Base-by-base conservation (phyloP, 2,329 filamentous ascomycete genomes). In the Ophiostoma sp. region DNA sequence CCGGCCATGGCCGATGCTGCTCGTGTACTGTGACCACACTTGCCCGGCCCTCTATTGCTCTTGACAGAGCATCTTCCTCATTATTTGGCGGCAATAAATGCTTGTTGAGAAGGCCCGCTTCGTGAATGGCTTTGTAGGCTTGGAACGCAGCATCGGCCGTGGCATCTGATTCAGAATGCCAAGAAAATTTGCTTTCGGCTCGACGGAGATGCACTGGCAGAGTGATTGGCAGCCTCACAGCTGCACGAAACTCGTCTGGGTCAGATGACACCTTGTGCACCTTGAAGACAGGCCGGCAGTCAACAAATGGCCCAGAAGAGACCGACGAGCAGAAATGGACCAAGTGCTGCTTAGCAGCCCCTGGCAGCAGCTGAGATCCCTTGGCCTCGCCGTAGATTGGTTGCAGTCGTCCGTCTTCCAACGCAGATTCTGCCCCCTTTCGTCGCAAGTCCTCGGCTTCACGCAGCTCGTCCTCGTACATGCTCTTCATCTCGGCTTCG, bases 91-190 rank as follows among this genome's bases (percentile, higher is more conserved):
- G 95, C 55, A 97, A 84, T 0, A 98, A 82, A 77, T 97, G 86
- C 17, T 97, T 88, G 75, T 93, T 94, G 0, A 98, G 81, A 5
- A 98, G 83, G 0, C 92, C 91, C 33, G 88, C 91, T 8, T 87
- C 77, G 78, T 95, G 90, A 0, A 98, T 84, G 5, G 85, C 85
- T 28, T 88, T 82, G 78, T 95, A 97, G 0, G 94, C 93, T 78
- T 93, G 88, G 75, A 97, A 96, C 0, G 93, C 92, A 0, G 92
- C 93, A 80, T 98, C 95, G 78, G 92, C 93, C 76, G 85, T 90
- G 0, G 94, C 94, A 76, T 89, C 90, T 73, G 85, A 88, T 78
- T 96, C 91, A 0, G 90, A 92, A 12, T 77, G 81, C 94, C 94
- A 98, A n/a, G 80, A 75, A 48, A 79, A 75, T 36, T 80, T 79